Evolutionary conservation across 768 basidiomycete species (phyloP), one percentile per base, ranked within the genome.

Genomic region (Inosperma sp.): DNA sequence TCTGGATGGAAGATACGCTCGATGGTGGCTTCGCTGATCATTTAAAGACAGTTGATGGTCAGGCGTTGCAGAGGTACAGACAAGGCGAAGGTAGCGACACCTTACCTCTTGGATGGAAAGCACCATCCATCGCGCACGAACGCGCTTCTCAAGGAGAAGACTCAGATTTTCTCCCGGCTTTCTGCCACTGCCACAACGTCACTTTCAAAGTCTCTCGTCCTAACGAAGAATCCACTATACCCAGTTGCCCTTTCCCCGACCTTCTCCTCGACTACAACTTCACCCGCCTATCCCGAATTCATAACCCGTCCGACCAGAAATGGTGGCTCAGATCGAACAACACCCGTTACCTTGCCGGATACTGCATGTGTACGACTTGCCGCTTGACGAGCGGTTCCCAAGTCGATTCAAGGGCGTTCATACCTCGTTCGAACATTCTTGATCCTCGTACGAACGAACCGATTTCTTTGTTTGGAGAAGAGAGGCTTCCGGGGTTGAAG

Each of bases 21-120:
- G 67, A 70, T 51, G 68, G 68, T 0, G 68, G 68, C 1, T 33
- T 68, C 6, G 65, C 66, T 3, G 59, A 68, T 35, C 64, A 66
- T 16, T 33, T 65, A 4, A 51, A 44, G 17, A 34, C 21, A 2
- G 40, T 59, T 14, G 56, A 57, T 14, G 61, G 60, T 12, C 34
- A 59, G 2, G 42, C 52, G 22, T 50, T 70, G 23, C 52, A 55
- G 16, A 46, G 64, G 26, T 63, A 60, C 45, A 48, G 39, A 4
- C 49, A 56, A 17, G 56, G 36, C 2, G 31, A 40, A 6, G 57
- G 55, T 10, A 57, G 55, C 44, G 51, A 61, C 43, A 48, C 56
- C 16, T 16, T 70, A 3, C 56, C 63, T 14, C 14, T 60, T 14
- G 56, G 57, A 10, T 67, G 67, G 67, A 56, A 36, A 30, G 53